Evolutionary conservation across 1,139 yeast species (phyloP).

Genomic region (Sugiyamaella castrensis): DNA sequence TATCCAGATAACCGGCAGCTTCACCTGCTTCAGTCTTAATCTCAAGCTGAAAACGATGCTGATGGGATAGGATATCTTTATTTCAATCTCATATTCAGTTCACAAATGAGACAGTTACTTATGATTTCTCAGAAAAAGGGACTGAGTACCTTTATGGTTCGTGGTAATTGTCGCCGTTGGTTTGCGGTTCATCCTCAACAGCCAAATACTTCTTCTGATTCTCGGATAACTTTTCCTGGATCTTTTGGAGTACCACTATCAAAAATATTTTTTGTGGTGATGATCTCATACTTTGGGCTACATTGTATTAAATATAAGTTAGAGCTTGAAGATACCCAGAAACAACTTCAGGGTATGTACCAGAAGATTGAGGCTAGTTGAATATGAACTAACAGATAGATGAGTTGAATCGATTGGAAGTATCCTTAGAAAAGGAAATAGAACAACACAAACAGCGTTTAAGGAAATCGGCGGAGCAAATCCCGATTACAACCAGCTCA

Average conservation of each 20-base stretch:
- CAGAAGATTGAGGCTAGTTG: conserved; percentile 12
- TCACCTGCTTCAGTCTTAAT: too few relatives aligned
- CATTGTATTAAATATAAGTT: conserved; percentile 24
- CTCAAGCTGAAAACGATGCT: too few relatives aligned
- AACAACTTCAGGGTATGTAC: conserved; percentile 14
- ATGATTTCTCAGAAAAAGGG: too few relatives aligned
- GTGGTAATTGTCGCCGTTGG: too few relatives aligned
- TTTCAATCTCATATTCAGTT: too few relatives aligned
- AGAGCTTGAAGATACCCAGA: conserved; percentile 19
- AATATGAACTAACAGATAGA: conserved; percentile 10
- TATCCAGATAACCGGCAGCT: too few relatives aligned
- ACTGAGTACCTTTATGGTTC: too few relatives aligned
- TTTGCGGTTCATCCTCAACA: too few relatives aligned
- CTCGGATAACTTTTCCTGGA: background rate
- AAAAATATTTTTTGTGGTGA: conserved; percentile 22
- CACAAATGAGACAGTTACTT: too few relatives aligned
- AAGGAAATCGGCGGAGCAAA: background rate
- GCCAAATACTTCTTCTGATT: too few relatives aligned
- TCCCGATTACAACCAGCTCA: background rate
- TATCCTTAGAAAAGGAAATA: conserved; percentile 1
- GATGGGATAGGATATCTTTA: too few relatives aligned
- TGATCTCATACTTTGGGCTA: conserved; percentile 25
- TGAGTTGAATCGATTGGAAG: background rate
- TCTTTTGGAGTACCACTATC: conserved; percentile 18
- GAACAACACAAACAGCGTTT: background rate